Conservation (phyloP, 2,329 filamentous ascomycete genomes). For the Hypocrella siamensis region DNA sequence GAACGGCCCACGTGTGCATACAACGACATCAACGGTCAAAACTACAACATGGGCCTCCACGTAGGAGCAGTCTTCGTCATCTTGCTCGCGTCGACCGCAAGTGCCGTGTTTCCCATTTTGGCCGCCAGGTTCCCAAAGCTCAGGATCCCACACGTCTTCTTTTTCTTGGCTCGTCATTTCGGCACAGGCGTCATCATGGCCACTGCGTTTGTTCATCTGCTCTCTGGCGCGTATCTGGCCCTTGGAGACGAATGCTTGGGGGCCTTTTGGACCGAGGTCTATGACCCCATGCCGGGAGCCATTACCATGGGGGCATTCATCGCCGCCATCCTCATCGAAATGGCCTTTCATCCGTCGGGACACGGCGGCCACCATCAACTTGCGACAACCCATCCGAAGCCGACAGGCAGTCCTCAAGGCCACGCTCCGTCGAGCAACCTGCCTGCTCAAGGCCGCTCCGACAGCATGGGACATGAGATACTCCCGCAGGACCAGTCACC, state of each 20-base stretch:
- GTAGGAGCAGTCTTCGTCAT: slow-evolving; percentile 39
- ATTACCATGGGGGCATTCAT: slow-evolving; percentile 68
- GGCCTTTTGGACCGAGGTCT: slow-evolving; percentile 58
- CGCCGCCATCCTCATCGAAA: slow-evolving; percentile 69
- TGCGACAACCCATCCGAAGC: background rate
- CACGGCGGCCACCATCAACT: slow-evolving; percentile 8
- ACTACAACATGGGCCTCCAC: slow-evolving; percentile 42
- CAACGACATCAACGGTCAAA: slow-evolving; percentile 14
- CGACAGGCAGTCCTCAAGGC: too few species aligned
- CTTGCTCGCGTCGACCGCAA: slow-evolving; percentile 29
- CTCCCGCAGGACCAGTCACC: background rate
- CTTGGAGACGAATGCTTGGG: slow-evolving; percentile 53
- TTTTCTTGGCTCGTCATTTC: slow-evolving; percentile 49
- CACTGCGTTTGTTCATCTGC: slow-evolving; percentile 65
- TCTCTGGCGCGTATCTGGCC: slow-evolving; percentile 49
- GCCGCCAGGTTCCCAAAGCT: slow-evolving; percentile 34
- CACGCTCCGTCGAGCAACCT: too few species aligned
- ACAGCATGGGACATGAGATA: background rate
- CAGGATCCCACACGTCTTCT: slow-evolving; percentile 36
- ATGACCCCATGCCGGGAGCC: slow-evolving; percentile 64
- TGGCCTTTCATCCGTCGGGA: slow-evolving; percentile 35
- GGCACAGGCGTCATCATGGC: slow-evolving; percentile 62
- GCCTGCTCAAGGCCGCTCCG: too few species aligned
- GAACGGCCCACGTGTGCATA: slow-evolving; percentile 14
- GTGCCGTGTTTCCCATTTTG: slow-evolving; percentile 37